These are phyloP conservation scores for Boletus vermiculosoides DNA, from an alignment of 768 basidiomycete species.

Conservation along the genomic window DNA sequence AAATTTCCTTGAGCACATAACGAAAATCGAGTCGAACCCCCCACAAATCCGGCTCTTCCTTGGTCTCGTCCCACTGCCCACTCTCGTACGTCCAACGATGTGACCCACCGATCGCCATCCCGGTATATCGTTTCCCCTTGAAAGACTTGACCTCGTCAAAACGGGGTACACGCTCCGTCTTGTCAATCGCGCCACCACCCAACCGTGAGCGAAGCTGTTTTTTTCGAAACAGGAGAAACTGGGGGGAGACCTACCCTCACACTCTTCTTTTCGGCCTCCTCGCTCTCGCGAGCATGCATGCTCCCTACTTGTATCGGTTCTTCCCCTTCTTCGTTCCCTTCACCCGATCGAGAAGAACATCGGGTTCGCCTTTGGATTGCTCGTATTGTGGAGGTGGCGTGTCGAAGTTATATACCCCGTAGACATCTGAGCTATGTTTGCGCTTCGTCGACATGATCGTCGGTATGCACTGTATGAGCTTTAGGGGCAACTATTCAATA, in stretches of 20 bases:
- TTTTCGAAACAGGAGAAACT: neutral
- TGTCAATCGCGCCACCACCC: neutral
- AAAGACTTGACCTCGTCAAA: neutral
- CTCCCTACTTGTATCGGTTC: neutral
- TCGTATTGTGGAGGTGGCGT: neutral
- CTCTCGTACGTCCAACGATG: slow-evolving; percentile 6
- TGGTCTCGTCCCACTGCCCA: slow-evolving; percentile 11
- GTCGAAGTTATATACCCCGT: neutral
- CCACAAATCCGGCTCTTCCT: slow-evolving; percentile 9
- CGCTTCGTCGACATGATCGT: neutral
- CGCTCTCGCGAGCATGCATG: neutral
- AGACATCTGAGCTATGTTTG: neutral
- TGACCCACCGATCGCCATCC: slow-evolving; percentile 1
- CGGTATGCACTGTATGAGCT: no score
- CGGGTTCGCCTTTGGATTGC: neutral
- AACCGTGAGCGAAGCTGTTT: neutral
- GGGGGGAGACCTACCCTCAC: neutral
- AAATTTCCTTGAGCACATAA: no score
- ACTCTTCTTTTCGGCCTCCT: neutral
- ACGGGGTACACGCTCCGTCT: neutral
- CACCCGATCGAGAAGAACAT: no score
- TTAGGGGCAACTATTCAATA: neutral
- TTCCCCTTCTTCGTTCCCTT: neutral
- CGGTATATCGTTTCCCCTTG: neutral
- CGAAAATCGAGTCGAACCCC: no score